Base-by-base conservation (phyloP, 768 basidiomycete species). In the Tremella fuciformis region DNA sequence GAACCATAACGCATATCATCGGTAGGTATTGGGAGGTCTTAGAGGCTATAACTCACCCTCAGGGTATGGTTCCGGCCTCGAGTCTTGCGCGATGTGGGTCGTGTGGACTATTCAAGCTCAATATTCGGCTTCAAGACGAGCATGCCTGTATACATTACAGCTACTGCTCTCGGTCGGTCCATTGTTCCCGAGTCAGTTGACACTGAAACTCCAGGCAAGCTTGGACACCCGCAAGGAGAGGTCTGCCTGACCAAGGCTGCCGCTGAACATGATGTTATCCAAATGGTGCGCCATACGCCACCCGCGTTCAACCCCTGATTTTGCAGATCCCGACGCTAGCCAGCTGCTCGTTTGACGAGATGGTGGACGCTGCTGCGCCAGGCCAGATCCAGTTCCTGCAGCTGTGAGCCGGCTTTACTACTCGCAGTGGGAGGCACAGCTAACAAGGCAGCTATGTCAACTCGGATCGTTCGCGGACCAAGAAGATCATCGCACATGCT, bases 261-360 rank as follows among this genome's bases (percentile, higher is more conserved):
- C 0, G 91, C 84, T 0, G 88, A 88, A 70, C 84, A 86, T 59
- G 83, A 82, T 8, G 77, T 88, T 49, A 88, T 88, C 51, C 87
- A 88, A 63, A 88, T 88, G 87, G 86, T 84, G 22, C 22, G 76
- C 64, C 29, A 15, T 9, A 9, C 9, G 13, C 8, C 34, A 18
- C 13, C 18, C 7, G 7, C 42, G 37, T 29, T 19, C 8, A 34
- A 19, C 50, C 16, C 44, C 49, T 6, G 25, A 24, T 3, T 34
- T 18, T 2, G 11, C 67, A 93, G 93, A 94, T 98, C 53, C 91
- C 93, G 1, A 98, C 96, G 0, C 81, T 98, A 19, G 90, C 94
- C 0, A 92, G 89, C 0, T 98, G 92, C 76, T 89, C 90, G 0
- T 96, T 98, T 76, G 92, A 98, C 73, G 91, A 98, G 75, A 84